Conservation (phyloP, 2,329 filamentous ascomycete species). For the Penicillium sp. region DNA sequence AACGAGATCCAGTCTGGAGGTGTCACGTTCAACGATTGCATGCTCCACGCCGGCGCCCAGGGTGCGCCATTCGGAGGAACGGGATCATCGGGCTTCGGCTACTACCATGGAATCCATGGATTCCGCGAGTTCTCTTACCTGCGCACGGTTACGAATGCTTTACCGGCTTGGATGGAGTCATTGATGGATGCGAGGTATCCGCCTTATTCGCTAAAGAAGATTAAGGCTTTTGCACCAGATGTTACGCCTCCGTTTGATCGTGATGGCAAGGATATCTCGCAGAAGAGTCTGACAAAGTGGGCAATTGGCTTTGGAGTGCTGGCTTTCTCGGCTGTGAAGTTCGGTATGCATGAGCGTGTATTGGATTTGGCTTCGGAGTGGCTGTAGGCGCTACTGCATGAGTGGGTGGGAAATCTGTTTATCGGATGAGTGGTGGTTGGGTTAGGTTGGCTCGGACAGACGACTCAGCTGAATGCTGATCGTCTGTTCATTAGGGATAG, state of each 20-base stretch:
- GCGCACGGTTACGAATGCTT: slow-evolving; percentile 22
- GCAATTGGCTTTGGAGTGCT: slow-evolving; percentile 11
- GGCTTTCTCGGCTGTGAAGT: slow-evolving; percentile 6
- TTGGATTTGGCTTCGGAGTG: background rate
- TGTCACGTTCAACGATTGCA: slow-evolving; percentile 53
- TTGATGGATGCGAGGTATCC: slow-evolving; percentile 17
- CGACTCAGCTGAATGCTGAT: too few relatives aligned
- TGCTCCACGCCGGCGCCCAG: slow-evolving; percentile 46
- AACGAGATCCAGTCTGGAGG: slow-evolving; percentile 47
- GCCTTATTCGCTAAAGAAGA: slow-evolving; percentile 17
- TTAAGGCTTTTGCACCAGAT: slow-evolving; percentile 8
- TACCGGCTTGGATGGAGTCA: slow-evolving; percentile 19
- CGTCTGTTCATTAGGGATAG: too few relatives aligned
- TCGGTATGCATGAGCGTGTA: background rate
- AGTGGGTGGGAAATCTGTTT: too few relatives aligned
- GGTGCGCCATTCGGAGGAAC: slow-evolving; percentile 53
- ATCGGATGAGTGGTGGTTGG: too few relatives aligned
- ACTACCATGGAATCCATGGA: slow-evolving; percentile 52
- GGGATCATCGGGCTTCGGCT: slow-evolving; percentile 50
- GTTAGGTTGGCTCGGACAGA: too few relatives aligned
- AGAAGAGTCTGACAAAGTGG: slow-evolving; percentile 9
- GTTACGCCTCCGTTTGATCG: slow-evolving; percentile 16
- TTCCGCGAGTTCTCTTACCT: slow-evolving; percentile 43
- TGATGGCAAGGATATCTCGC: slow-evolving; percentile 15
- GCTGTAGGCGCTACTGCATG: background rate